Percentiles rank a stretch among this genome's conserved stretches.
Conservation (phyloP, 805 yeast species). For the Yarrowia bubula region DNA sequence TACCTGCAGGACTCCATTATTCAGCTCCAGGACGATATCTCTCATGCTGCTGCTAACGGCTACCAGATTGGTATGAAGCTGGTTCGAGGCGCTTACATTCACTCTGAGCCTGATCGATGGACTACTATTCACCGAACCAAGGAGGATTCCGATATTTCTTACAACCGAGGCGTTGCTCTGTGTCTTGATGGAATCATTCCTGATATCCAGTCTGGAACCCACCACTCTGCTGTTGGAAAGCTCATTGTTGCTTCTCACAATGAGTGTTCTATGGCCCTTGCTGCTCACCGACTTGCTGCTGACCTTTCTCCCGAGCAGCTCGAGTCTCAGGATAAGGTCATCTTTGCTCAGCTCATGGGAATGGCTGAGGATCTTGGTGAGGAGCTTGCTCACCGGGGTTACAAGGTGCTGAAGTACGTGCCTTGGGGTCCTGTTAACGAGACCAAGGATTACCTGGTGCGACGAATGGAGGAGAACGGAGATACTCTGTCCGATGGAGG, state of each 20-base stretch:
- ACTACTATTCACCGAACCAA: conserved; percentile 71
- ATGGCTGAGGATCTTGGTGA: conserved; percentile 91
- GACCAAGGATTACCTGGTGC: conserved; percentile 81
- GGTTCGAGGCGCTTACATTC: conserved; percentile 94
- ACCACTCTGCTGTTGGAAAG: conserved; percentile 49
- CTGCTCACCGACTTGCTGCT: conserved; percentile 53
- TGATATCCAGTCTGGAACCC: conserved; percentile 49
- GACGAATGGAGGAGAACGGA: conserved; percentile 94
- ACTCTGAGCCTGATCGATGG: conserved; percentile 73
- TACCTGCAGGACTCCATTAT: conserved; percentile 71
- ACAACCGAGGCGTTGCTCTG: conserved; percentile 64
- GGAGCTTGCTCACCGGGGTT: conserved; percentile 63
- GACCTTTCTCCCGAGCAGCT: conserved; percentile 31
- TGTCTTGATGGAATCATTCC: conserved; percentile 58
- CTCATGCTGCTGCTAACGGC: conserved; percentile 54
- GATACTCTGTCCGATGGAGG: conserved; percentile 70
- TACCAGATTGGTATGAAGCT: conserved; percentile 83
- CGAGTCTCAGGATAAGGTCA: conserved; percentile 45
- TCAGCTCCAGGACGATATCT: conserved; percentile 60
- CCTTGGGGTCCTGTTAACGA: conserved; percentile 98
- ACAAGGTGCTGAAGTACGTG: conserved; percentile 85
- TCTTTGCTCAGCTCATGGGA: conserved; percentile 86
- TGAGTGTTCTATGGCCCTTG: conserved; percentile 68
- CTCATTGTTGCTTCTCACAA: conserved; percentile 92
- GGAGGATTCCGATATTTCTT: conserved; percentile 73